These are phyloP conservation scores for Globisporangium splendens DNA, from an alignment of 352 stramenopile genomes.

Conservation along the genomic window DNA sequence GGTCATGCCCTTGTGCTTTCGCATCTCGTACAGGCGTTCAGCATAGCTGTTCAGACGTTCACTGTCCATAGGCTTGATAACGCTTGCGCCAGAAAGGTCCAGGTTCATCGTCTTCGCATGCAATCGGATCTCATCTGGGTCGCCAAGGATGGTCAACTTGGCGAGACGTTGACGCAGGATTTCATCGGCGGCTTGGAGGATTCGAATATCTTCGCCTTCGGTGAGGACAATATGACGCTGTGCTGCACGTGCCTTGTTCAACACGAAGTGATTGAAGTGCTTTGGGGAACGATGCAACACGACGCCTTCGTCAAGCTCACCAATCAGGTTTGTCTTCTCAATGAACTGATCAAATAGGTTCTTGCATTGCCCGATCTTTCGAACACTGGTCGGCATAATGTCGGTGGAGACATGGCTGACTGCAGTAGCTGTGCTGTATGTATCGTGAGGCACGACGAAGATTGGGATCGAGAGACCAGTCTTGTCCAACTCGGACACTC, in stretches of 20 bases:
- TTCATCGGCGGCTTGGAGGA: conserved; percentile 79
- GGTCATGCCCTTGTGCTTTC: conserved; percentile 84
- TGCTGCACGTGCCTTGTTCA: conserved; percentile 64
- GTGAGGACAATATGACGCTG: conserved; percentile 83
- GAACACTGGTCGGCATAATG: conserved; percentile 62
- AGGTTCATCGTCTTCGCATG: conserved; percentile 67
- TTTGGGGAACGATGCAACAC: conserved; percentile 69
- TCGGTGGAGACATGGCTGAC: conserved; percentile 61
- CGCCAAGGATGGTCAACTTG: conserved; percentile 75
- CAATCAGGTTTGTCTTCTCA: conserved; percentile 60
- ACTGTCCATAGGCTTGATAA: conserved; percentile 53
- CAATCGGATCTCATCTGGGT: conserved; percentile 61
- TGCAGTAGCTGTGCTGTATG: conserved; percentile 53
- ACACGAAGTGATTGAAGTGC: conserved; percentile 86
- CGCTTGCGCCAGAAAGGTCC: conserved; percentile 53
- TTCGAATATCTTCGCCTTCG: conserved; percentile 76
- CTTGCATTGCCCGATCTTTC: conserved; percentile 70
- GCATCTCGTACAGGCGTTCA: conserved; percentile 61
- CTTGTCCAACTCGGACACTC: conserved; percentile 64
- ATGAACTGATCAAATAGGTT: conserved; percentile 65
- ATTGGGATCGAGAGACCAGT: conserved; percentile 70
- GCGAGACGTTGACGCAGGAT: conserved; percentile 58
- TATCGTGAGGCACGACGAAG: conserved; percentile 62
- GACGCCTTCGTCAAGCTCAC: conserved; percentile 58
- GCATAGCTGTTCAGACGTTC: conserved; percentile 56